Evolutionary conservation across 306 rosid species (phyloP).

Genomic region (Aeschynomene evenia): DNA sequence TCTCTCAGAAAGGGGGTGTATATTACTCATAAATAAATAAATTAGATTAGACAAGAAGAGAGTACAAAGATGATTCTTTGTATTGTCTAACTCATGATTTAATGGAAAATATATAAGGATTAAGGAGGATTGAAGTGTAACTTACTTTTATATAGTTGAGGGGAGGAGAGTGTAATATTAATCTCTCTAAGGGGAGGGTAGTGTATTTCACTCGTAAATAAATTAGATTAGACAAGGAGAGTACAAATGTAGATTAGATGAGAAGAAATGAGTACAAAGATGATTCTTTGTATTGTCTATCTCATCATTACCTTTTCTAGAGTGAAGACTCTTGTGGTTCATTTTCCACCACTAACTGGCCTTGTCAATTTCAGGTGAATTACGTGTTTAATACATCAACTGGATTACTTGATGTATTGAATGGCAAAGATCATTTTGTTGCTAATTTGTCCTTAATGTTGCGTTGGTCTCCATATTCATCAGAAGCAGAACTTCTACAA

Average conservation of each 20-base stretch:
- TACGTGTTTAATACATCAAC: conserved; percentile 55
- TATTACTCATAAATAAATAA: too few species aligned
- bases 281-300: conserved; percentile 22
- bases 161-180: too few species aligned
- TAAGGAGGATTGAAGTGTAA: too few species aligned
- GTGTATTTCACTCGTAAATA: too few species aligned
- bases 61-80: background rate
- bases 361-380: conserved; percentile 68
- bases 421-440: conserved; percentile 60
- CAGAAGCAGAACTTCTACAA: conserved; percentile 79
- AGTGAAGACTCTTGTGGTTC: conserved; percentile 4
- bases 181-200: too few species aligned
- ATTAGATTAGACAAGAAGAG: background rate
- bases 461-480: conserved; percentile 86
- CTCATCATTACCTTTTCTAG: conserved; percentile 14
- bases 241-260: too few species aligned
- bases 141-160: too few species aligned
- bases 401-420: conserved; percentile 50
- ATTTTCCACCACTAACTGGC: background rate
- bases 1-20: too few species aligned
- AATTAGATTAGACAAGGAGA: too few species aligned
- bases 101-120: too few species aligned
- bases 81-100: conserved; percentile 25
- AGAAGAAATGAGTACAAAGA: background rate
- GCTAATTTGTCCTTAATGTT: conserved; percentile 67